Base-by-base conservation (phyloP, 768 basidiomycete species). In the Rhizopogon roseolus region DNA sequence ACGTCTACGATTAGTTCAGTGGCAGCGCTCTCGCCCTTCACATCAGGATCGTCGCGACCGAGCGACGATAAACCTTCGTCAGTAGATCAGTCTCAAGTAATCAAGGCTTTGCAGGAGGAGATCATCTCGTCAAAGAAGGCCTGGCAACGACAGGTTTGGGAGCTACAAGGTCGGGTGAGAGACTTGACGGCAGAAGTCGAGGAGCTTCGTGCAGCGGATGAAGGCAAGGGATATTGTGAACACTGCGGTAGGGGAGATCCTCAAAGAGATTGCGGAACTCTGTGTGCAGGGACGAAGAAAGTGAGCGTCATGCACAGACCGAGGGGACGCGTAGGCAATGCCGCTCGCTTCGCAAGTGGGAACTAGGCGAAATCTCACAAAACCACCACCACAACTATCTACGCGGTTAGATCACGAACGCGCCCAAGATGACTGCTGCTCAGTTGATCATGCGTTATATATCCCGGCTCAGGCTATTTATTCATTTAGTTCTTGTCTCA, bases 131-230 rank as follows among this genome's bases (percentile, higher is more conserved):
- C 82, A 25, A 82, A 84, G 51, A 76, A 78, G 58, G 79, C 78
- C 19, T 90, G 86, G 85, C 85, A 88, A 61, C 79, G 75, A 54
- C 84, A 87, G 54, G 78, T 90, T 49, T 82, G 79, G 84, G 89
- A 90, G 62, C 71, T 92, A 49, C 88, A 88, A 62, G 79, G 80
- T 11, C 86, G 88, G 64, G 79, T 92, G 42, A 79, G 80, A 45
- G 84, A 86, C 64, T 71, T 93, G 54, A 84, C 86, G 57, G 74
- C 78, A 17, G 86, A 91, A 65, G 65, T 92, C 34, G 83, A 85
- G 34, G 78, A 76, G 25, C 68, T 84, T 40, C 81, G 76, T 44
- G 68, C 67, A 27, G 65, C 60, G 14, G 76, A 76, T 39, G 45
- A 34, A 34, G 65, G 69, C 43, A 71, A 72, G 45, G 64, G 62